Conservation (phyloP, 2,329 filamentous ascomycete species). For the Gaeumannomyces tritici region DNA sequence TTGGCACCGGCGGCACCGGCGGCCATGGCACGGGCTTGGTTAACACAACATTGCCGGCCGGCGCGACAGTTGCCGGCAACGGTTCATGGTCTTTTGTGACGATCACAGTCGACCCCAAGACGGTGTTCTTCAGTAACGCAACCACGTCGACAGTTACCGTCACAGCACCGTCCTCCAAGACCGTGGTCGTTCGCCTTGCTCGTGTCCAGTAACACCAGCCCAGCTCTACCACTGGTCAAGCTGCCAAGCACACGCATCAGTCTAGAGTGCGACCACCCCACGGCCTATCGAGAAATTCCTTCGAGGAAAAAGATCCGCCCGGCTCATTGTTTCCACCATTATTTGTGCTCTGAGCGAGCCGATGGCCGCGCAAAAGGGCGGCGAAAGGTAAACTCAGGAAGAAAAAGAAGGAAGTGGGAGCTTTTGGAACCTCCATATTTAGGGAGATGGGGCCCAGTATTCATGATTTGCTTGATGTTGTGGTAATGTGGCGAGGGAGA, state of each 20-base stretch:
- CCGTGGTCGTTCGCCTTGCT: not conserved
- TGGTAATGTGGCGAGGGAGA: not conserved
- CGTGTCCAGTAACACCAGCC: not conserved
- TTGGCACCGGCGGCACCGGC: not conserved
- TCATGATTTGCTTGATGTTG: not conserved
- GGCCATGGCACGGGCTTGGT: not conserved
- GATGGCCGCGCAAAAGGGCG: not conserved
- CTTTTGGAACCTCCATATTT: not conserved
- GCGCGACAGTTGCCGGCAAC: not conserved
- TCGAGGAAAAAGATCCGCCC: not conserved
- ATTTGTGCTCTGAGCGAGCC: not conserved
- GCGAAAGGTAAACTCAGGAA: not conserved
- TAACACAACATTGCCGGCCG: not conserved
- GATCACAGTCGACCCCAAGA: constrained; percentile 1
- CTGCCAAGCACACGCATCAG: not conserved
- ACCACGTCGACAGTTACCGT: not conserved
- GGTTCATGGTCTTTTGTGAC: not conserved
- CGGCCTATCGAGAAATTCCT: not conserved
- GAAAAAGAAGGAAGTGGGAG: not conserved
- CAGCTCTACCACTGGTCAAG: not conserved
- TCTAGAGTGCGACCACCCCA: not conserved
- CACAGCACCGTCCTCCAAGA: not conserved
- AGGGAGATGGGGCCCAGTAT: not conserved
- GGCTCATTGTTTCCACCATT: not conserved
- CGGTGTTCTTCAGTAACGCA: constrained; percentile 1